Conservation (phyloP, 345 rosid species). For the Leavenworthia alabamica region DNA sequence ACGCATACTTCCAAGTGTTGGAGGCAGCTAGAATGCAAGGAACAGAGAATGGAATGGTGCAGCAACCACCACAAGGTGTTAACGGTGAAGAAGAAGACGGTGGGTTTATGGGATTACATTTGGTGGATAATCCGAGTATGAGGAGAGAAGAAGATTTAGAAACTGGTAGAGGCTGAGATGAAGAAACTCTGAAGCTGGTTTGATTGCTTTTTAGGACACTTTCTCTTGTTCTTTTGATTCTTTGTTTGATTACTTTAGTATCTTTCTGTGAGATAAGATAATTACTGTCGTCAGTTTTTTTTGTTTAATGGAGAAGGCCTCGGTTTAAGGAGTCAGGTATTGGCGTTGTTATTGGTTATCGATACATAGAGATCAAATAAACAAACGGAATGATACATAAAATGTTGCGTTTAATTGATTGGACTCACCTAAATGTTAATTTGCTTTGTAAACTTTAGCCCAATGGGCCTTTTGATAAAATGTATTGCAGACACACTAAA, state of each 20-base stretch:
- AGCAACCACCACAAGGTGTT: conserved; percentile 12
- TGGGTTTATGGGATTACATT: conserved; percentile 41
- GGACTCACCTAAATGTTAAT: no score
- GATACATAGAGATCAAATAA: no score
- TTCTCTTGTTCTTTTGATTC: neutral
- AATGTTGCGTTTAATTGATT: no score
- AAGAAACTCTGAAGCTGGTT: conserved; percentile 3
- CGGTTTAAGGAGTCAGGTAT: neutral
- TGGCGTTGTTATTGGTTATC: neutral
- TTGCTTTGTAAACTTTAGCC: no score
- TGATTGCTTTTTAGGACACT: conserved; percentile 14
- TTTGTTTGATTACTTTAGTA: neutral
- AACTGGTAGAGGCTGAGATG: conserved; percentile 32
- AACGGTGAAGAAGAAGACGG: conserved; percentile 26
- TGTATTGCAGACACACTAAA: no score
- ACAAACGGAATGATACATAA: no score
- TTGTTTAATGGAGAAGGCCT: neutral
- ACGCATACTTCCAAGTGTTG: conserved; percentile 55
- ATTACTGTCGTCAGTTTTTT: neutral
- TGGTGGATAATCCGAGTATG: conserved; percentile 29
- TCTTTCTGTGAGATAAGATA: conserved; percentile 4
- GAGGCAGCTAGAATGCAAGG: conserved; percentile 35
- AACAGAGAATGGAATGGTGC: conserved; percentile 6
- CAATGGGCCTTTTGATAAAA: no score
- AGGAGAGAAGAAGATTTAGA: conserved; percentile 40